Evolutionary conservation across 306 rosid genomes (phyloP).

Genomic region (Prunus persica): Prunus_persica_NCBIv2 NC_034009.1:36976001-36976500

Average conservation of each 20-base stretch:
- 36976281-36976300: slow-evolving; percentile 88
- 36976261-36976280: slow-evolving; percentile 57
- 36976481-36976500: background rate
- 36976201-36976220: background rate
- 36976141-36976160: slow-evolving; percentile 91
- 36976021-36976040: slow-evolving; percentile 18
- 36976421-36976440: background rate
- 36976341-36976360: slow-evolving; percentile 90
- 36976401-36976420: background rate
- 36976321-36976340: slow-evolving; percentile 99
- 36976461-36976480: background rate
- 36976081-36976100: slow-evolving; percentile 81
- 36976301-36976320: slow-evolving; percentile 96
- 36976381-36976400: slow-evolving; percentile 18
- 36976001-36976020: background rate
- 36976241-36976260: slow-evolving; percentile 36
- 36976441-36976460: slow-evolving; percentile 7
- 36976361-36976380: slow-evolving; percentile 88
- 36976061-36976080: slow-evolving; percentile 83
- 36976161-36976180: slow-evolving; percentile 70
- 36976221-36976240: background rate
- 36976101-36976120: slow-evolving; percentile 92
- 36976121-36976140: slow-evolving; percentile 98
- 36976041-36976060: slow-evolving; percentile 98
- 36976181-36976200: slow-evolving; percentile 50